phyloP scores from a whole-genome alignment of 352 stramenopile genomes.

The Pythium coloratum region DNA sequence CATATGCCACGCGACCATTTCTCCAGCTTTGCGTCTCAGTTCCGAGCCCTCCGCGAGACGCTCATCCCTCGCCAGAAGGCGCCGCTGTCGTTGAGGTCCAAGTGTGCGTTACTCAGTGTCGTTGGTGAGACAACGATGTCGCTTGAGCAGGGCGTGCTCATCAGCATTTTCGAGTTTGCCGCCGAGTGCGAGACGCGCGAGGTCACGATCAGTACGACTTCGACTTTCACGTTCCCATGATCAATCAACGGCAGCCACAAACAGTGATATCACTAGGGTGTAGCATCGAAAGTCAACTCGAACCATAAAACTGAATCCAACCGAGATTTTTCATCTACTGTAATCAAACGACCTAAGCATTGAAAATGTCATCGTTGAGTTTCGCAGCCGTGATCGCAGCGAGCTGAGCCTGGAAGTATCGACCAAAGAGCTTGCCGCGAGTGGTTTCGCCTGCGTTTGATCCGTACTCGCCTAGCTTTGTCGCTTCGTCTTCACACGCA shows the following conservation, averaged over 20 bases:
- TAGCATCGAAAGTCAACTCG: not conserved
- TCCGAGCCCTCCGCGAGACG: not conserved
- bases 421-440: slow-evolving; percentile 23
- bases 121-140: not conserved
- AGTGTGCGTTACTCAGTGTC: slow-evolving; percentile 3
- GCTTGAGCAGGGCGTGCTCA: not conserved
- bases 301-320: not conserved
- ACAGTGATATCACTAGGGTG: not conserved
- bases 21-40: not conserved
- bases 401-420: slow-evolving; percentile 25
- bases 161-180: slow-evolving; percentile 1
- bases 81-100: slow-evolving; percentile 1
- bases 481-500: slow-evolving; percentile 9
- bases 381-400: slow-evolving; percentile 22
- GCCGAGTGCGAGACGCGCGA: slow-evolving; percentile 6
- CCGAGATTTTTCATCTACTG: no score
- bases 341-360: not conserved
- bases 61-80: not conserved
- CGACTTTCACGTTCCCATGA: not conserved
- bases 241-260: slow-evolving; percentile 27
- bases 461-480: not conserved
- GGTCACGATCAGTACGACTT: not conserved
- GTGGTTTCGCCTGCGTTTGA: not conserved
- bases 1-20: not conserved
- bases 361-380: slow-evolving; percentile 22